Percentiles rank a stretch among this genome's conserved stretches.
These are phyloP conservation scores for Jaltomata sinuosa DNA, from an alignment of 257 asterid genomes.

Conservation along the genomic window DNA sequence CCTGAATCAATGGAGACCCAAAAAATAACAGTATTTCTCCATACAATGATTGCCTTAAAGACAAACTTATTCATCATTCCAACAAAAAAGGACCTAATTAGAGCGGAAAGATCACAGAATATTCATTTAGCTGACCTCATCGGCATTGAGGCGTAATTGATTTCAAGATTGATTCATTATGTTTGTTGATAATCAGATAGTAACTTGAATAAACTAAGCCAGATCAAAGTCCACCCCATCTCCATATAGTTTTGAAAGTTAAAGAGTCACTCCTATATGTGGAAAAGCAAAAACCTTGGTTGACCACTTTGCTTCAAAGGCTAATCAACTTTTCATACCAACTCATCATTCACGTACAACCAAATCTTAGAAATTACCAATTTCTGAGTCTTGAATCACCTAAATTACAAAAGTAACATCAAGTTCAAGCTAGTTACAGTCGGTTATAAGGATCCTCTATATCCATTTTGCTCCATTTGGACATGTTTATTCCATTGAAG, in stretches of 20 bases:
- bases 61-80: background rate
- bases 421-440: background rate
- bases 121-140: background rate
- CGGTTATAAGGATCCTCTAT: background rate
- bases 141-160: background rate
- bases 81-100: background rate
- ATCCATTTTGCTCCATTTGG: background rate
- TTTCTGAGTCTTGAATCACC: background rate
- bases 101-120: background rate
- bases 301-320: background rate
- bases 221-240: background rate
- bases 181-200: background rate
- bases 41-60: background rate
- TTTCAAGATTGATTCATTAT: background rate
- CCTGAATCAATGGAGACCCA: slow-evolving; percentile 27
- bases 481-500: background rate
- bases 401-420: background rate
- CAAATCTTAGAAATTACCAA: background rate
- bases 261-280: background rate
- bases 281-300: background rate
- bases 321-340: background rate
- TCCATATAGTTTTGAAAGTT: background rate
- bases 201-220: background rate
- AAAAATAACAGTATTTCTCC: background rate
- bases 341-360: background rate